A percentile compares a stretch with the other conserved stretches of the same genome.
Evolutionary conservation across 352 stramenopile genomes (phyloP).

Genomic region (Phytophthora vignae): DNA sequence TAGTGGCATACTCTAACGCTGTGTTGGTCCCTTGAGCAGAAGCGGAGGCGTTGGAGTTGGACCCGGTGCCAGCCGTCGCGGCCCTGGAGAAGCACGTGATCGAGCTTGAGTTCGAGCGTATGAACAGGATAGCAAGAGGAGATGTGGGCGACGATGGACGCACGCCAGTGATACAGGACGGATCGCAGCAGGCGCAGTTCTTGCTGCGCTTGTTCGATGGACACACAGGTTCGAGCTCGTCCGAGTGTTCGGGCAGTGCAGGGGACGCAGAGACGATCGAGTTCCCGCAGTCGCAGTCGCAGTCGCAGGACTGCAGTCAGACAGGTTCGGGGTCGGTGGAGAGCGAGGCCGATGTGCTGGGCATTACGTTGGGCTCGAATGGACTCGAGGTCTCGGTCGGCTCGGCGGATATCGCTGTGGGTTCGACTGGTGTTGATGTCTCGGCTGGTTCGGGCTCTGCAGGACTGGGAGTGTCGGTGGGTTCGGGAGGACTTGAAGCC

Average conservation of each 20-base stretch:
- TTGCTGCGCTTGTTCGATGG: slow-evolving; percentile 21
- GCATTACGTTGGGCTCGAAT: slow-evolving; percentile 22
- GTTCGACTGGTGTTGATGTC: slow-evolving; percentile 14
- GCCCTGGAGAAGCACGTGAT: slow-evolving; percentile 28
- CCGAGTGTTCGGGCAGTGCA: slow-evolving; percentile 24
- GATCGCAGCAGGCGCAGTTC: slow-evolving; percentile 1
- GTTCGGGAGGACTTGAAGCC: slow-evolving; percentile 17
- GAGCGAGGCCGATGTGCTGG: slow-evolving; percentile 19
- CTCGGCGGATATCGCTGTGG: slow-evolving; percentile 8
- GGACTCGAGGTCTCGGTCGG: slow-evolving; percentile 13
- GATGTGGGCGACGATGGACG: slow-evolving; percentile 24
- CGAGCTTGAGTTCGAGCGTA: slow-evolving; percentile 33
- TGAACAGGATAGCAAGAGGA: slow-evolving; percentile 26
- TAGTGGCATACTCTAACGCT: background rate
- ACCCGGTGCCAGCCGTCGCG: slow-evolving; percentile 22
- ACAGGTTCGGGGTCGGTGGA: slow-evolving; percentile 18
- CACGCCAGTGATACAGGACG: slow-evolving; percentile 2
- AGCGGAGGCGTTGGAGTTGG: slow-evolving; percentile 18
- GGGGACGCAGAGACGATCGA: slow-evolving; percentile 21
- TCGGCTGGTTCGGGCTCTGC: slow-evolving; percentile 24
- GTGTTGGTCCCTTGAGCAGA: slow-evolving; percentile 11
- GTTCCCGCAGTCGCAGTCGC: slow-evolving; percentile 19
- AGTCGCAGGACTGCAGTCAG: slow-evolving; percentile 27
- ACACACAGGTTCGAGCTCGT: slow-evolving; percentile 1
- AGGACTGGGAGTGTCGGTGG: slow-evolving; percentile 20